phyloP scores from a whole-genome alignment of 257 asterid genomes.

The Nicotiana tomentosiformis region DNA sequence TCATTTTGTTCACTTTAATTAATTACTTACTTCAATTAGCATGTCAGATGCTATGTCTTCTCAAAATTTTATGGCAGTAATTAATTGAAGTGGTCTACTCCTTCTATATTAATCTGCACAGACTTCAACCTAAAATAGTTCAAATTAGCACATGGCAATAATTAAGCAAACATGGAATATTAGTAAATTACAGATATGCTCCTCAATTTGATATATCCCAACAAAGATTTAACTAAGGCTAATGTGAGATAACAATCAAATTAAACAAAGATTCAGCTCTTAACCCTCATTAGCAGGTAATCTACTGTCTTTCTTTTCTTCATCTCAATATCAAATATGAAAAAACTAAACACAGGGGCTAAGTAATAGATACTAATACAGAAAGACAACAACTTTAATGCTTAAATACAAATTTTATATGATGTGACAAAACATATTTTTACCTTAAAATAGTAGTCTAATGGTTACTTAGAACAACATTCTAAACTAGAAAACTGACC shows the following conservation, averaged over 20 bases:
- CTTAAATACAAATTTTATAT: not conserved
- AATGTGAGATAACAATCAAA: not conserved
- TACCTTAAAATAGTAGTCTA: not conserved
- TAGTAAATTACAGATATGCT: not conserved
- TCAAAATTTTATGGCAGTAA: not conserved
- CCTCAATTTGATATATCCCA: not conserved
- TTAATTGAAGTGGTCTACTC: not conserved
- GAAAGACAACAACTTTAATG: not conserved
- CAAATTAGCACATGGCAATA: not conserved
- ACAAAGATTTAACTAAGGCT: not conserved
- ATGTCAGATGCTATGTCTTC: not conserved
- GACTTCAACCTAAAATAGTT: not conserved
- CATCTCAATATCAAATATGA: not conserved
- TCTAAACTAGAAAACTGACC: conserved; percentile 31
- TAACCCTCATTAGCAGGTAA: not conserved
- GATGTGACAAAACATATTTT: not conserved
- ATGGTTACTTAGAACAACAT: not conserved
- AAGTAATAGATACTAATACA: not conserved
- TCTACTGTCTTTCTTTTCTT: not conserved
- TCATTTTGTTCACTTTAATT: not conserved
- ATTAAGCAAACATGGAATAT: not conserved
- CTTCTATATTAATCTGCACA: not conserved
- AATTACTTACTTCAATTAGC: not conserved
- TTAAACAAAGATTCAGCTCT: not conserved
- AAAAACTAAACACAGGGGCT: not conserved